Evolutionary conservation across 2,329 filamentous ascomycete genomes (phyloP).

Genomic region (Lachnellula suecica): DNA sequence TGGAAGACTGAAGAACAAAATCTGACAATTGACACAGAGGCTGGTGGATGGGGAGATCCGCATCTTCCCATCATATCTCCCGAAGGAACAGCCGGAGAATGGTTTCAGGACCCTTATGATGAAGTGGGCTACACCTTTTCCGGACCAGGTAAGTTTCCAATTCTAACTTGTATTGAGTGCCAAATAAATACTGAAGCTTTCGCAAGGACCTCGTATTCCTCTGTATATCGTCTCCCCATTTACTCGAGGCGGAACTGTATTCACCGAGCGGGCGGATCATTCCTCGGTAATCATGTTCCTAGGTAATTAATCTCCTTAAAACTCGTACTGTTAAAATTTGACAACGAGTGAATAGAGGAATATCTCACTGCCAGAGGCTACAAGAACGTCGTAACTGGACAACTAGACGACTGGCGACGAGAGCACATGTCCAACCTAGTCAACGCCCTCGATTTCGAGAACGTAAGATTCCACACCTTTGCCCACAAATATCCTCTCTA

Average conservation of each 20-base stretch:
- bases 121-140: conserved; percentile 41
- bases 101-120: conserved; percentile 47
- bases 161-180: background rate
- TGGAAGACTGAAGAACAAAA: background rate
- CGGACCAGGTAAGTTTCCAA: conserved; percentile 39
- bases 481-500: background rate
- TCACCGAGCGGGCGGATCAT: conserved; percentile 54
- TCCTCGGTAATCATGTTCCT: conserved; percentile 54
- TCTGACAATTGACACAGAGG: conserved; percentile 32
- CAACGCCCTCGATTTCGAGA: conserved; percentile 42
- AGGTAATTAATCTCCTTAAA: conserved; percentile 45
- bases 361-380: conserved; percentile 27
- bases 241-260: conserved; percentile 52
- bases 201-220: conserved; percentile 43
- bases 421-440: conserved; percentile 47
- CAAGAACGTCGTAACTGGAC: conserved; percentile 35
- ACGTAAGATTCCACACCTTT: conserved; percentile 4
- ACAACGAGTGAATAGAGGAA: conserved; percentile 9
- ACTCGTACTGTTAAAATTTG: conserved; percentile 9
- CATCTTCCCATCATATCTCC: conserved; percentile 49
- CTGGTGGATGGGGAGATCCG: conserved; percentile 55
- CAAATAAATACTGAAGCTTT: background rate
- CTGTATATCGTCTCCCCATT: conserved; percentile 56
- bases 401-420: conserved; percentile 45
- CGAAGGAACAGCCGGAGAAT: conserved; percentile 49